phyloP scores from a whole-genome alignment of 371 early-diverging fungal genomes.

The Chytridiales sp. region DNA sequence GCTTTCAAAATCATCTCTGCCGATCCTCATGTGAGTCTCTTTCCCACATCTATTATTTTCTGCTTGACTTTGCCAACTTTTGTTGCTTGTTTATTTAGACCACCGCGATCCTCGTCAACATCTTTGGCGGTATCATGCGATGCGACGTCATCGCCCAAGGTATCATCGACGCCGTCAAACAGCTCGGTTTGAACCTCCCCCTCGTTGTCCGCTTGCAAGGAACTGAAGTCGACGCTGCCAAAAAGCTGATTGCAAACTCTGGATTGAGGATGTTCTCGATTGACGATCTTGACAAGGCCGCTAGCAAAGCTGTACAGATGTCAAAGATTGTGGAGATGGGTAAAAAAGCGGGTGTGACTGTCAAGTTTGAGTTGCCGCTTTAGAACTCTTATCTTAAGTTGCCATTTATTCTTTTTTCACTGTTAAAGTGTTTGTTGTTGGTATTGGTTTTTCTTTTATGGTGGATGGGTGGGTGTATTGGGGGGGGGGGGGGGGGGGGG shows the following conservation, averaged over 20 bases:
- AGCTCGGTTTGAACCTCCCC: conserved; percentile 87
- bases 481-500: too few relatives aligned
- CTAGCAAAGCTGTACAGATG: conserved; percentile 89
- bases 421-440: too few relatives aligned
- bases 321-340: conserved; percentile 72
- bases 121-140: conserved; percentile 99
- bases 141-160: conserved; percentile 98
- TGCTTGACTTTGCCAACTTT: neutral
- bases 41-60: neutral
- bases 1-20: conserved; percentile 98
- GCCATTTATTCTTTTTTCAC: too few relatives aligned
- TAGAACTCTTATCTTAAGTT: too few relatives aligned
- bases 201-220: conserved; percentile 95
- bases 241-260: conserved; percentile 84
- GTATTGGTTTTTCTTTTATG: too few relatives aligned
- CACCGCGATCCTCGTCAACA: conserved; percentile 97
- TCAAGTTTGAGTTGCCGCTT: conserved; percentile 42
- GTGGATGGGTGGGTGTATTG: too few relatives aligned
- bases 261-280: conserved; percentile 88
- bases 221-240: conserved; percentile 81
- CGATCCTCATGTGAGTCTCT: conserved; percentile 70
- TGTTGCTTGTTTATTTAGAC: conserved; percentile 39
- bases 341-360: conserved; percentile 44
- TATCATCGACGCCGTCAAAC: conserved; percentile 92
- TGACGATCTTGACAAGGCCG: conserved; percentile 95